These are phyloP conservation scores for Cordyceps javanica DNA, from an alignment of 2,329 filamentous ascomycete genomes.

Conservation along the genomic window DNA sequence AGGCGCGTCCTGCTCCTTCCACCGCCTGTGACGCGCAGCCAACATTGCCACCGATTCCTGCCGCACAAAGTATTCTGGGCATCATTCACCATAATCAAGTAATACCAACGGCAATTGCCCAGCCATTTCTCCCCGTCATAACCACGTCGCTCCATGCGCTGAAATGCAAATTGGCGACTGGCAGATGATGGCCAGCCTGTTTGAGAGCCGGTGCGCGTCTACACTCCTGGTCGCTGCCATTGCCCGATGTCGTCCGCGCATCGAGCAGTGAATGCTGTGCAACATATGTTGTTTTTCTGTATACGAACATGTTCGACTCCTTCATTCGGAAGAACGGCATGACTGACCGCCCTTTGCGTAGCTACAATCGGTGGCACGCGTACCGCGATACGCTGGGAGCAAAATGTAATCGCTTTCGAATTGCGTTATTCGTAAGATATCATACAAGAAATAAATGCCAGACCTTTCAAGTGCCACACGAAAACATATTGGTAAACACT, in stretches of 20 bases:
- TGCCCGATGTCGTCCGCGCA: background rate
- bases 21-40: background rate
- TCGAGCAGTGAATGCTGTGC: background rate
- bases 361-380: background rate
- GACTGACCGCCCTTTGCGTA: background rate
- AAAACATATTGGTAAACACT: conserved; percentile 1
- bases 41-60: background rate
- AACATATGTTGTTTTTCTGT: background rate
- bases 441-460: conserved; percentile 7
- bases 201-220: background rate
- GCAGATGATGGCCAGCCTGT: background rate
- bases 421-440: conserved; percentile 7
- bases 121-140: background rate
- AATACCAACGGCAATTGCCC: background rate
- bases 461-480: background rate
- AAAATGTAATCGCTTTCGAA: background rate
- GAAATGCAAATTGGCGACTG: background rate
- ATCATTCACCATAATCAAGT: background rate
- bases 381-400: background rate
- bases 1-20: background rate
- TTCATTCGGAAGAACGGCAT: background rate
- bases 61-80: background rate
- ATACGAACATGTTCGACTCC: background rate
- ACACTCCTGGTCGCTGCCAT: background rate
- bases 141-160: background rate